Evolutionary conservation across 768 basidiomycete genomes (phyloP).

Genomic region (Boletus subparvulus): DNA sequence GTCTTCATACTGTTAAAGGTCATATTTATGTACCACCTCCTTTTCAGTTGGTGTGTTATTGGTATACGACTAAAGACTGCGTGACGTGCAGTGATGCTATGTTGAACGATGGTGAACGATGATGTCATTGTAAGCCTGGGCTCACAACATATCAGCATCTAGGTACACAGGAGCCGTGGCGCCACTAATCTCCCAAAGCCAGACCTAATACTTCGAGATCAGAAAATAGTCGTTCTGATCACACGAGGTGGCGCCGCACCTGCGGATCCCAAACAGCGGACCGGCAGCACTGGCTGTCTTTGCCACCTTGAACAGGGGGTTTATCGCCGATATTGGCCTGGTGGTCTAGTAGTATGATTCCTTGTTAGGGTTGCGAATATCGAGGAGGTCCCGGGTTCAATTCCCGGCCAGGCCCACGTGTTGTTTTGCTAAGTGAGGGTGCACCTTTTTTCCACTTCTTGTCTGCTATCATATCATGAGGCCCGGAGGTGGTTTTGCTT

Average conservation of each 20-base stretch:
- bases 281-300: background rate
- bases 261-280: background rate
- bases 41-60: too few relatives aligned
- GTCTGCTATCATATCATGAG: background rate
- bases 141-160: too few relatives aligned
- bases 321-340: conserved; percentile 37
- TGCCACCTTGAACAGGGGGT: background rate
- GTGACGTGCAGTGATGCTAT: too few relatives aligned
- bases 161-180: too few relatives aligned
- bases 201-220: too few relatives aligned
- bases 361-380: conserved; percentile 49
- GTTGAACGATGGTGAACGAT: too few relatives aligned
- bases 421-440: conserved; percentile 7
- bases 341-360: conserved; percentile 68
- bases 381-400: conserved; percentile 89
- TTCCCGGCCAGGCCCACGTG: conserved; percentile 68
- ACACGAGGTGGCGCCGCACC: too few relatives aligned
- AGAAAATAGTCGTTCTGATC: too few relatives aligned
- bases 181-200: too few relatives aligned
- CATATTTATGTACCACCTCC: background rate
- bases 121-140: too few relatives aligned
- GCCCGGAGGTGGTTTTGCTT: background rate
- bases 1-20: background rate
- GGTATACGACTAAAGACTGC: too few relatives aligned
- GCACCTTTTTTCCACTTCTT: background rate